A percentile compares a stretch with the other conserved stretches of the same genome.
These are phyloP conservation scores for Colletotrichum aenigma DNA, from an alignment of 2,329 filamentous ascomycete genomes.

Conservation along the genomic window DNA sequence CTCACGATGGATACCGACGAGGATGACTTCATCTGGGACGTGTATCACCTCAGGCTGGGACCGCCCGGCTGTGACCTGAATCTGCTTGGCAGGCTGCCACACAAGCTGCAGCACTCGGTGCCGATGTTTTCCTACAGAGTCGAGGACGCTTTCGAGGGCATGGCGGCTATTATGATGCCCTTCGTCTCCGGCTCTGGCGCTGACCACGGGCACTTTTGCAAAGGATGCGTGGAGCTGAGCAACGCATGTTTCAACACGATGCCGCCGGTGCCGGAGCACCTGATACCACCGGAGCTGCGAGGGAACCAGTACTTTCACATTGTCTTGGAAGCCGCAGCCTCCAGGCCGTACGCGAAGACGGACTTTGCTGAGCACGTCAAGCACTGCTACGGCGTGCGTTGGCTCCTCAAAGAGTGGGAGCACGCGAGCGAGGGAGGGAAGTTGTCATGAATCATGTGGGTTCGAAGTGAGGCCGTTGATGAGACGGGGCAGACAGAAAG, in stretches of 20 bases:
- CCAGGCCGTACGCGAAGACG: conserved; percentile 4
- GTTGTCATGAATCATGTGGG: not conserved
- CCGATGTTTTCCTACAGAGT: not conserved
- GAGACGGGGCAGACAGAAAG: not conserved
- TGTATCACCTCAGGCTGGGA: conserved; percentile 25
- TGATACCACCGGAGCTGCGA: not conserved
- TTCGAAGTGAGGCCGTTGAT: not conserved
- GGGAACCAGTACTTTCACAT: conserved; percentile 14
- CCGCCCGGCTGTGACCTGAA: conserved; percentile 23
- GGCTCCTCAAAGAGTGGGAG: not conserved
- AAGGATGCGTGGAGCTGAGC: conserved; percentile 22
- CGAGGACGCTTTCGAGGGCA: conserved; percentile 26
- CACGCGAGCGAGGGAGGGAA: not conserved
- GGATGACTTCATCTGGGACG: conserved; percentile 17
- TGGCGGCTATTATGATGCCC: conserved; percentile 30
- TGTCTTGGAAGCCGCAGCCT: not conserved
- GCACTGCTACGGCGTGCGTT: conserved; percentile 26
- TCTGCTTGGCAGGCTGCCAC: conserved; percentile 10
- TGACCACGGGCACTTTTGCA: conserved; percentile 26
- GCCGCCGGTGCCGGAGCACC: not conserved
- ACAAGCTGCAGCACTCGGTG: not conserved
- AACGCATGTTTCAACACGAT: not conserved
- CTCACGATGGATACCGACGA: not conserved
- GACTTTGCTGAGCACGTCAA: conserved; percentile 25
- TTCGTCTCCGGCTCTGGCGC: conserved; percentile 19